Evolutionary conservation across 345 rosid species (phyloP).

Genomic region (Mercurialis annua): DNA sequence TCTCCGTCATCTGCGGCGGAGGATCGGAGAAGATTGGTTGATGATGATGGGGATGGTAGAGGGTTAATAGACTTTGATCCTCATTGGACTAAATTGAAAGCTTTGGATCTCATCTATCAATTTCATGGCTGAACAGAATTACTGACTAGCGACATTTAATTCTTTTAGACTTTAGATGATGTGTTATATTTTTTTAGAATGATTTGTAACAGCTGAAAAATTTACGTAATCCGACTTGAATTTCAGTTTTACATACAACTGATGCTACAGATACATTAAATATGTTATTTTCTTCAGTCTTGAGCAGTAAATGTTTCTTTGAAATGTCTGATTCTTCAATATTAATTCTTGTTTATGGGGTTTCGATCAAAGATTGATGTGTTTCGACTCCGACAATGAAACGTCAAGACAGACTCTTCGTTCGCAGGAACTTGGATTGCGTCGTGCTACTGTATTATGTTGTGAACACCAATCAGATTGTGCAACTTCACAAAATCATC

Average conservation of each 20-base stretch:
- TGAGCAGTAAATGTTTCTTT: too few species aligned
- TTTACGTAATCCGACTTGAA: background rate
- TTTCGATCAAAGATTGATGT: background rate
- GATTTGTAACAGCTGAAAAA: background rate
- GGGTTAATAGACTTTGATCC: constrained; percentile 43
- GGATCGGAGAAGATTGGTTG: constrained; percentile 39
- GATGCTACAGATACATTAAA: background rate
- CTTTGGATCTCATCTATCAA: constrained; percentile 76
- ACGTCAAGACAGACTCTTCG: background rate
- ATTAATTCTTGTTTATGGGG: background rate
- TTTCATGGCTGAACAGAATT: constrained; percentile 51
- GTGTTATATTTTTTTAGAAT: background rate
- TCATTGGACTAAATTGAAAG: constrained; percentile 44
- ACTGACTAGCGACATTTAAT: too few species aligned
- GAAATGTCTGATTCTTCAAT: background rate
- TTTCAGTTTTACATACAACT: background rate
- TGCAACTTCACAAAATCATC: constrained; percentile 86
- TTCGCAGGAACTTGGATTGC: background rate
- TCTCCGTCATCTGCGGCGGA: constrained; percentile 65
- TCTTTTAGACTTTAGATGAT: background rate
- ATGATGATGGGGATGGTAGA: constrained; percentile 34
- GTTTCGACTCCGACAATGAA: background rate
- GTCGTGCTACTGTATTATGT: constrained; percentile 2
- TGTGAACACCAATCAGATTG: constrained; percentile 47
- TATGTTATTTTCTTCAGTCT: background rate